Percentiles rank a stretch among this genome's conserved stretches.
phyloP scores from a whole-genome alignment of 2,329 filamentous ascomycete species.

The Fusarium albosuccineum region DNA sequence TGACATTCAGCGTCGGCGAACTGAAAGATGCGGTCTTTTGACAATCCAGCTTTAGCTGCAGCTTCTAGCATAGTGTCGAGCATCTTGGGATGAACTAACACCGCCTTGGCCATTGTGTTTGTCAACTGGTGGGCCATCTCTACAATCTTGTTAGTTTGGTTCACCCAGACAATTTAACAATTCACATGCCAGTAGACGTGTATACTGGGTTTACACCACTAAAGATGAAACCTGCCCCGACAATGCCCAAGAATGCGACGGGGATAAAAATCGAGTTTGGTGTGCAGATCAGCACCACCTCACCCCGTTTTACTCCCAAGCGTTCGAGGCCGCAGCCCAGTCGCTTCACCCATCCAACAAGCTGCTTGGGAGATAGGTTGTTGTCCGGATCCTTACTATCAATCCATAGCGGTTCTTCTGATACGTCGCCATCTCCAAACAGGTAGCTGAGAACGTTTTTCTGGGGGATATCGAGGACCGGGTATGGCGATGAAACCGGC shows the following conservation, averaged over 20 bases:
- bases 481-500: constrained; percentile 59
- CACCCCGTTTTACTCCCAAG: constrained; percentile 60
- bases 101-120: constrained; percentile 62
- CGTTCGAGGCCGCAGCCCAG: constrained; percentile 63
- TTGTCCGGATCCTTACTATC: constrained; percentile 61
- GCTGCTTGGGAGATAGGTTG: constrained; percentile 61
- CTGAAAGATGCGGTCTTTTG: constrained; percentile 59
- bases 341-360: constrained; percentile 64
- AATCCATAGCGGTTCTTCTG: constrained; percentile 65
- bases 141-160: constrained; percentile 37
- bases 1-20: constrained; percentile 58
- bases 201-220: constrained; percentile 67
- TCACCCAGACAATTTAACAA: background rate
- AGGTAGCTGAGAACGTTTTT: constrained; percentile 58
- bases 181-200: constrained; percentile 58
- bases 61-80: constrained; percentile 59
- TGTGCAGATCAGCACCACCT: constrained; percentile 67
- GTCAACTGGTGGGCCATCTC: constrained; percentile 66
- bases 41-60: constrained; percentile 55
- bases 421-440: constrained; percentile 50
- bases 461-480: constrained; percentile 58
- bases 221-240: constrained; percentile 66
- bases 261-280: constrained; percentile 69
- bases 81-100: constrained; percentile 63
- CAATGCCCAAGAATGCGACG: constrained; percentile 65